These are phyloP conservation scores for Magnusiomyces tetraspermus DNA, from an alignment of 1,139 yeast species.

Conservation along the genomic window DNA sequence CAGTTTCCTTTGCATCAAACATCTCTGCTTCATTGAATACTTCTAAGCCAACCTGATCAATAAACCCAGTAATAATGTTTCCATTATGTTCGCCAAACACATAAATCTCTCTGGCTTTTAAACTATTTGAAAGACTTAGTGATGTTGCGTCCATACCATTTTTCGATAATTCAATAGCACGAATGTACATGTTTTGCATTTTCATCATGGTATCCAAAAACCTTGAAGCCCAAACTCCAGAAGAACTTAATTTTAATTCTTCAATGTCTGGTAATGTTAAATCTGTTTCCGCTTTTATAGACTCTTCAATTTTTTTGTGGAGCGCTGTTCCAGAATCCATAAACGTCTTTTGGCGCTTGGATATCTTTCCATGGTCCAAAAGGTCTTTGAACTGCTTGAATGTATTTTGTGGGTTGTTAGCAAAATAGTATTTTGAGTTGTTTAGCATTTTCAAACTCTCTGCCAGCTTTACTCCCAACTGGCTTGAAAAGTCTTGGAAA, in stretches of 20 bases:
- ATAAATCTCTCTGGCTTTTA: slow-evolving; percentile 26
- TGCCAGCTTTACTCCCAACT: not conserved
- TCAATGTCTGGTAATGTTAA: not conserved
- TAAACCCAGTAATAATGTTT: slow-evolving; percentile 26
- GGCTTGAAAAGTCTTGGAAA: not conserved
- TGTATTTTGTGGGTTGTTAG: not conserved
- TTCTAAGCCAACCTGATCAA: slow-evolving; percentile 20
- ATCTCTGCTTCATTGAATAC: not conserved
- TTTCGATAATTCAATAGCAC: not conserved
- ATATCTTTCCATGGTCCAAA: not conserved
- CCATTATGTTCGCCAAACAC: slow-evolving; percentile 24
- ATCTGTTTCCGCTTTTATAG: slow-evolving; percentile 2
- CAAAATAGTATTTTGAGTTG: not conserved
- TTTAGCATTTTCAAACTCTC: not conserved
- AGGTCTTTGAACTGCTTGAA: not conserved
- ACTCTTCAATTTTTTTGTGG: slow-evolving; percentile 25
- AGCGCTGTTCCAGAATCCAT: slow-evolving; percentile 22
- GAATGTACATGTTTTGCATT: not conserved
- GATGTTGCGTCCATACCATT: not conserved
- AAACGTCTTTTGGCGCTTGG: not conserved
- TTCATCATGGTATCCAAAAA: not conserved
- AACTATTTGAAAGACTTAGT: not conserved
- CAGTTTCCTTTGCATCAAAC: slow-evolving; percentile 3
- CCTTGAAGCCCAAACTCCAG: not conserved
- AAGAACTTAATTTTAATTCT: not conserved